Conservation (phyloP, 495 filamentous ascomycete species). For the Cenococcum geophilum region DNA sequence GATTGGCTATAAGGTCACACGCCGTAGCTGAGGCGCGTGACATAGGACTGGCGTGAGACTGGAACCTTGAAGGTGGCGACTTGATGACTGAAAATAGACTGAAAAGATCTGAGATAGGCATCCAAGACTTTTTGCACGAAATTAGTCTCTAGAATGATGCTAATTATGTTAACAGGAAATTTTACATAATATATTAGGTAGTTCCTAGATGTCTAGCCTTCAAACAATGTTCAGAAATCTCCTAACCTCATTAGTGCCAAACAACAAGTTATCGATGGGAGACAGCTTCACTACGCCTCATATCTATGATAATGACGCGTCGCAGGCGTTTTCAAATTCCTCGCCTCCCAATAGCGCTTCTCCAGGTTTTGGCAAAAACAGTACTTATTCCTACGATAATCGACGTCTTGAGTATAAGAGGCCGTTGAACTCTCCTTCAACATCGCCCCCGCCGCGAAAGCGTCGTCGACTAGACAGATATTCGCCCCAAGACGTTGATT, state of each 20-base stretch:
- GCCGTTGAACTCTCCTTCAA: background rate
- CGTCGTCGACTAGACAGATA: background rate
- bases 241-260: background rate
- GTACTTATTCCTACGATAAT: background rate
- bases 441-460: background rate
- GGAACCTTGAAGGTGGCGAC: conserved; percentile 15
- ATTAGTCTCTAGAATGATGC: background rate
- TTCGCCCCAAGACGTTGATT: background rate
- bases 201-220: background rate
- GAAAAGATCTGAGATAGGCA: conserved; percentile 22
- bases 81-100: conserved; percentile 19
- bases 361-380: background rate
- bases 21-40: background rate
- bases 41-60: background rate
- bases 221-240: background rate
- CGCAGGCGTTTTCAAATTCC: background rate
- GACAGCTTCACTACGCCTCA: background rate
- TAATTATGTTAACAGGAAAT: background rate
- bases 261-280: background rate
- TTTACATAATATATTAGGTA: background rate
- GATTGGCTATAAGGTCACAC: background rate
- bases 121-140: background rate
- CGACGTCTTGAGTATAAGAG: background rate
- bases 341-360: background rate
- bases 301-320: background rate